Evolutionary conservation across 371 early-diverging fungal species (phyloP).

Genomic region (Lichtheimia hyalospora): DNA sequence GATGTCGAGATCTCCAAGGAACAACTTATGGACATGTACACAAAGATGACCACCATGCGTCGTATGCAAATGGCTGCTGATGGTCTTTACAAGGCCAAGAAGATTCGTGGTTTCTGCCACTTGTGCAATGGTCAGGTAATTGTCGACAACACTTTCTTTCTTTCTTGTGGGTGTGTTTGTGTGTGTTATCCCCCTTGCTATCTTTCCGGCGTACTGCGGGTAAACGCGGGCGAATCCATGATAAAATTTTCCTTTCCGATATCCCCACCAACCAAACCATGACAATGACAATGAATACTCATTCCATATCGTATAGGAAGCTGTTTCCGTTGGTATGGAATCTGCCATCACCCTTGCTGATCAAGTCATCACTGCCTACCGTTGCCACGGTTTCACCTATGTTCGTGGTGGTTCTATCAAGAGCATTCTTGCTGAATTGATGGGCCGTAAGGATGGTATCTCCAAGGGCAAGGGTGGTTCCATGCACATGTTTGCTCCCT

Average conservation of each 20-base stretch:
- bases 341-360: conserved; percentile 86
- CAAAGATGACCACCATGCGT: conserved; percentile 86
- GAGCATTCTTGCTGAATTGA: conserved; percentile 85
- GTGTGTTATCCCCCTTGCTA: neutral
- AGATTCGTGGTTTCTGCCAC: conserved; percentile 99
- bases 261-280: neutral
- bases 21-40: conserved; percentile 82
- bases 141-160: neutral
- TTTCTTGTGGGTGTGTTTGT: neutral
- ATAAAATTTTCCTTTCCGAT: conserved; percentile 11
- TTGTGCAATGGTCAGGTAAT: conserved; percentile 96
- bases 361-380: conserved; percentile 96
- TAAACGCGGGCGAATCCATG: conserved; percentile 20
- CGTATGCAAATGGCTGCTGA: conserved; percentile 95
- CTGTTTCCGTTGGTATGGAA: conserved; percentile 96
- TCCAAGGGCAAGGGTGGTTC: conserved; percentile 99
- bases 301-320: conserved; percentile 66
- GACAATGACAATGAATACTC: too few relatives aligned
- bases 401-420: conserved; percentile 82
- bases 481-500: conserved; percentile 99
- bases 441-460: conserved; percentile 88
- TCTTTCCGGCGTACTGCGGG: conserved; percentile 5
- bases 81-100: conserved; percentile 93
- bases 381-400: conserved; percentile 98
- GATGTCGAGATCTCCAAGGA: conserved; percentile 63